Conservation (phyloP, 169 alveolate species). For the Eimeria brunetti region DNA sequence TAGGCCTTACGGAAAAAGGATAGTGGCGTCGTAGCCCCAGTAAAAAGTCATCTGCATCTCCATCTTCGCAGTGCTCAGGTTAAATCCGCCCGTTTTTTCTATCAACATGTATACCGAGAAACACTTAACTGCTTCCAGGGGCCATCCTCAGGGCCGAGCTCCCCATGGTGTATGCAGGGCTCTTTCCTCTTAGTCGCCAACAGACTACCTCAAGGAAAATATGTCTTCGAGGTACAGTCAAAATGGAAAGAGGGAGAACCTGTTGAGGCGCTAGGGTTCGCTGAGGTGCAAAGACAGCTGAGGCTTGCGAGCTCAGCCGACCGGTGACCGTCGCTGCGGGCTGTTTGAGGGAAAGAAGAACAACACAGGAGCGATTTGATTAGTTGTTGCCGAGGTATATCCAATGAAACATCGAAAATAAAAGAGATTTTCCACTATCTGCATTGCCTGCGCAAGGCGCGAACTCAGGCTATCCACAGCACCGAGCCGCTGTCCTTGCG, state of each 20-base stretch:
- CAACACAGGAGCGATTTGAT: too few relatives aligned
- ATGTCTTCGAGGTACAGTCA: neutral
- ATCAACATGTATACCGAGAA: neutral
- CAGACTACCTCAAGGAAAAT: neutral
- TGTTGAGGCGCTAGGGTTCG: neutral
- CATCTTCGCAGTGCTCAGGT: neutral
- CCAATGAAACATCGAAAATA: too few relatives aligned
- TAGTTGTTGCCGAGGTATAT: too few relatives aligned
- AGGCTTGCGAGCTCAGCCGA: neutral
- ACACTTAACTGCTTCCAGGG: neutral
- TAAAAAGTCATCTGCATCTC: conserved; percentile 77
- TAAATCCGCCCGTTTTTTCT: neutral
- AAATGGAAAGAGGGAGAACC: neutral
- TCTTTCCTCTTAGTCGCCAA: neutral
- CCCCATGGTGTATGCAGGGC: conserved; percentile 2
- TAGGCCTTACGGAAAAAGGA: conserved; percentile 63
- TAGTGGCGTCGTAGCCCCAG: conserved; percentile 79
- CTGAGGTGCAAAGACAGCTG: neutral
- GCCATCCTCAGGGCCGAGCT: neutral
- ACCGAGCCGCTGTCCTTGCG: conserved; percentile 18
- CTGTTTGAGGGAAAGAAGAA: neutral
- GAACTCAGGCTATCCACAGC: conserved; percentile 13
- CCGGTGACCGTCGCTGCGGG: neutral
- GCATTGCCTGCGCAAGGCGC: neutral
- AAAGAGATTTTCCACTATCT: neutral